phyloP scores from a whole-genome alignment of 2,329 filamentous ascomycete genomes.

The Colletotrichum godetiae region DNA sequence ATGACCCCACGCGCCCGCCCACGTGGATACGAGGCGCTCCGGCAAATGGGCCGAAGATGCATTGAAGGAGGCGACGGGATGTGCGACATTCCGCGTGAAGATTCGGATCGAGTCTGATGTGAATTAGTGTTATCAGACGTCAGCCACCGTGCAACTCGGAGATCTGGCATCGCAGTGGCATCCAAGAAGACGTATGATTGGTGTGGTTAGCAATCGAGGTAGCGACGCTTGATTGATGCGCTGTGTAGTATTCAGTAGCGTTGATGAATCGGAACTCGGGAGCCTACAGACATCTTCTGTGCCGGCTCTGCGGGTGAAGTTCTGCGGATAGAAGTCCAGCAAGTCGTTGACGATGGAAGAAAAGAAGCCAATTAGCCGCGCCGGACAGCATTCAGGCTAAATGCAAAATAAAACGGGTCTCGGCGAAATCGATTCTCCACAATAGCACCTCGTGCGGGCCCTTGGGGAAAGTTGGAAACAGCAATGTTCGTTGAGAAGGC shows the following conservation, averaged over 20 bases:
- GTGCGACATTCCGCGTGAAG: constrained; percentile 18
- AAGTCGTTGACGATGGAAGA: constrained; percentile 17
- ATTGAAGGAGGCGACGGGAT: neutral
- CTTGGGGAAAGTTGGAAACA: neutral
- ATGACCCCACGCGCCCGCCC: constrained; percentile 11
- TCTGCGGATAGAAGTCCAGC: neutral
- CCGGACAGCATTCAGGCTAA: constrained; percentile 33
- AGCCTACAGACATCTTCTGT: neutral
- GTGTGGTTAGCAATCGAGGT: neutral
- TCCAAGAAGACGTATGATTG: neutral
- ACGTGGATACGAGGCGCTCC: constrained; percentile 20
- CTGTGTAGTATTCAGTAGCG: neutral
- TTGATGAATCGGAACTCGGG: neutral
- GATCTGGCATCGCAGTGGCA: neutral
- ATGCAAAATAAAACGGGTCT: constrained; percentile 28
- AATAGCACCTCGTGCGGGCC: neutral
- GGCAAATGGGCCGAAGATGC: constrained; percentile 8
- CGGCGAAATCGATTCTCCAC: constrained; percentile 22
- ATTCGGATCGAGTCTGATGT: neutral
- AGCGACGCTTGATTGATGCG: neutral
- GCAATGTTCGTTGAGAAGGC: neutral
- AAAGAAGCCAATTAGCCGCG: constrained; percentile 33
- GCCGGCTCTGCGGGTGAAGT: neutral
- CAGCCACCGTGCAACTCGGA: neutral
- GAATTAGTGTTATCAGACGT: neutral